Percentiles rank a stretch among this genome's conserved stretches.
Evolutionary conservation across 176 grass and related monocot genomes (phyloP).

Genomic region (Aegilops longissima): DNA sequence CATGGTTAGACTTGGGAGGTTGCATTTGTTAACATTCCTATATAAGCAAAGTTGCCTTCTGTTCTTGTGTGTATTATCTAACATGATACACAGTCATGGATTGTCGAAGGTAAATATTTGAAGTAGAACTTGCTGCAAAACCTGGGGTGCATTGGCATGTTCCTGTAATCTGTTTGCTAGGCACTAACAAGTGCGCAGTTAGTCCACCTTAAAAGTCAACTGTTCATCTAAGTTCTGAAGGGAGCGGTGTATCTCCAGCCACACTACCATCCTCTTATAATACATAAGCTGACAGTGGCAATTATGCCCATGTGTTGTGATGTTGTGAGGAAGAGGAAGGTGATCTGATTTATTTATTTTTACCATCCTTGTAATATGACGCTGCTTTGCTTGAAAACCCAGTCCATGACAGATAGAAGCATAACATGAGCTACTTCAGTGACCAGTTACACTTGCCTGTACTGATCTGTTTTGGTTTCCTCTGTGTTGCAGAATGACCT

Average conservation of each 20-base stretch:
- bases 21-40: too few species aligned
- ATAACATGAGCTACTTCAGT: neutral
- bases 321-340: neutral
- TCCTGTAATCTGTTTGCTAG: neutral
- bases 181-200: neutral
- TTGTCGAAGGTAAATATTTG: neutral
- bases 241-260: neutral
- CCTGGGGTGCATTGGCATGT: neutral
- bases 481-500: conserved; percentile 56
- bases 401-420: neutral
- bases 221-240: neutral
- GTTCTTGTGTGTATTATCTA: neutral
- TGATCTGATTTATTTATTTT: neutral
- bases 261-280: neutral
- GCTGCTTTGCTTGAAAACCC: neutral
- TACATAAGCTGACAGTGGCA: neutral
- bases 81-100: neutral
- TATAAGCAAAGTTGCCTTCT: neutral
- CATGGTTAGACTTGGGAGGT: neutral
- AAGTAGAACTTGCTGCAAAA: neutral
- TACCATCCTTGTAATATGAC: neutral
- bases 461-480: neutral
- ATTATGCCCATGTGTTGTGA: neutral
- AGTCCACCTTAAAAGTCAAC: neutral
- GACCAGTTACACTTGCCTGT: neutral